Conservation (phyloP, 2,329 filamentous ascomycete genomes). For the Colletotrichum sp. region DNA sequence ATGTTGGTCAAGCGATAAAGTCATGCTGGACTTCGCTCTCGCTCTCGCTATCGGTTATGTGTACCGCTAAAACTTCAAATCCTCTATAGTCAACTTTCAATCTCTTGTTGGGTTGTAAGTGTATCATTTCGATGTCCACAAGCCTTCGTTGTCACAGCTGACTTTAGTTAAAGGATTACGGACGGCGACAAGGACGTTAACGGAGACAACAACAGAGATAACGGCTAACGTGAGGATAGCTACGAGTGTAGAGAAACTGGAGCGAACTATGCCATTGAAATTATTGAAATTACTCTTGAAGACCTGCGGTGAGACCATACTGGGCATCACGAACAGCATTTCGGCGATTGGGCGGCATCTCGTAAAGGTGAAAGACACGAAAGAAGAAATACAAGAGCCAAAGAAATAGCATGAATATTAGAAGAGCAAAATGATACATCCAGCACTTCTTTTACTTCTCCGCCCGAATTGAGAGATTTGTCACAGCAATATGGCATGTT, state of each 20-base stretch:
- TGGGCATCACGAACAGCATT: neutral
- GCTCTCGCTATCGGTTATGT: neutral
- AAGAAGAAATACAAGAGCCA: rapidly evolving
- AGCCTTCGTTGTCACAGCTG: rapidly evolving
- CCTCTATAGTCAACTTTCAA: rapidly evolving
- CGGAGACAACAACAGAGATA: neutral
- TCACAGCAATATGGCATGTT: neutral
- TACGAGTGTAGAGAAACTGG: neutral
- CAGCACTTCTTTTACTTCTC: neutral
- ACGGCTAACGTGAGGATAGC: rapidly evolving
- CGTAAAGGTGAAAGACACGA: rapidly evolving
- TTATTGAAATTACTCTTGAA: neutral
- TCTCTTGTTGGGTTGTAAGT: rapidly evolving
- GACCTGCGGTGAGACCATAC: rapidly evolving
- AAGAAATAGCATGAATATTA: rapidly evolving
- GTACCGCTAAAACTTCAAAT: neutral
- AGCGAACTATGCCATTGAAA: too few species aligned
- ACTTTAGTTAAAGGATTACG: neutral
- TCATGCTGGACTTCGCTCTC: neutral
- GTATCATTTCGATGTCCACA: rapidly evolving
- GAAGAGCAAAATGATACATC: rapidly evolving
- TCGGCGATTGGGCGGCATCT: rapidly evolving
- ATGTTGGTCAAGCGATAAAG: neutral
- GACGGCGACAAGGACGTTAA: neutral
- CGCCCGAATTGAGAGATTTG: rapidly evolving